Evolutionary conservation across 176 grass and related monocot species (phyloP).

Genomic region (Lolium rigidum): DNA sequence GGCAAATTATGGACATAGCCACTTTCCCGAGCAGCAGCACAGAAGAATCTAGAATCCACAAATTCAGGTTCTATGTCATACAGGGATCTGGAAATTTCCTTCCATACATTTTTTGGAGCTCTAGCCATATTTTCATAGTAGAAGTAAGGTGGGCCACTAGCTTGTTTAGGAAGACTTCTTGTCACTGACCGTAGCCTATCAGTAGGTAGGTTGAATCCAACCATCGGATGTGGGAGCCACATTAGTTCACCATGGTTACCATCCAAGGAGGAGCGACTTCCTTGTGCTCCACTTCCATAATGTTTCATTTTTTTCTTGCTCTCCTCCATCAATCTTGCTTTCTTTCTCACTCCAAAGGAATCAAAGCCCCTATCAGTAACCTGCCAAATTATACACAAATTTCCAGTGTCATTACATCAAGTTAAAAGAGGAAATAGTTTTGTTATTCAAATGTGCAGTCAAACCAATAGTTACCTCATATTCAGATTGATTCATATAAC

Average conservation of each 20-base stretch:
- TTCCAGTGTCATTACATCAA: neutral
- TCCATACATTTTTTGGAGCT: slow-evolving; percentile 73
- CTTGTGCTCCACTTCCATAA: slow-evolving; percentile 23
- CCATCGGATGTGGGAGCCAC: slow-evolving; percentile 64
- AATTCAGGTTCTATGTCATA: slow-evolving; percentile 39
- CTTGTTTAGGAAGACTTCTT: slow-evolving; percentile 48
- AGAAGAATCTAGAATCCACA: too few species aligned
- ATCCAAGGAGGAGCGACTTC: slow-evolving; percentile 29
- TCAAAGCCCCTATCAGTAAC: slow-evolving; percentile 10
- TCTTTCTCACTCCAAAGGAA: slow-evolving; percentile 33
- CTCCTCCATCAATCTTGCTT: slow-evolving; percentile 13
- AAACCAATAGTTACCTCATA: slow-evolving; percentile 49
- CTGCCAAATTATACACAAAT: slow-evolving; percentile 38
- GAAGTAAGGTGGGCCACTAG: slow-evolving; percentile 71
- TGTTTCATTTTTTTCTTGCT: slow-evolving; percentile 47
- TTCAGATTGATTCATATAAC: slow-evolving; percentile 36
- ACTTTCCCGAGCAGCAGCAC: too few species aligned
- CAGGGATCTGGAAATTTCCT: slow-evolving; percentile 62
- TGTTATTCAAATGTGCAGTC: slow-evolving; percentile 1
- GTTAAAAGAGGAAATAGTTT: neutral
- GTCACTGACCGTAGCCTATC: neutral
- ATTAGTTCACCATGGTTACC: slow-evolving; percentile 28
- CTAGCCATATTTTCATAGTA: slow-evolving; percentile 80
- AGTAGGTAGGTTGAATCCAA: slow-evolving; percentile 48
- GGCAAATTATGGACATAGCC: too few species aligned